Evolutionary conservation across 129 eudicot species (phyloP).

Genomic region (Solidago caesia): DNA sequence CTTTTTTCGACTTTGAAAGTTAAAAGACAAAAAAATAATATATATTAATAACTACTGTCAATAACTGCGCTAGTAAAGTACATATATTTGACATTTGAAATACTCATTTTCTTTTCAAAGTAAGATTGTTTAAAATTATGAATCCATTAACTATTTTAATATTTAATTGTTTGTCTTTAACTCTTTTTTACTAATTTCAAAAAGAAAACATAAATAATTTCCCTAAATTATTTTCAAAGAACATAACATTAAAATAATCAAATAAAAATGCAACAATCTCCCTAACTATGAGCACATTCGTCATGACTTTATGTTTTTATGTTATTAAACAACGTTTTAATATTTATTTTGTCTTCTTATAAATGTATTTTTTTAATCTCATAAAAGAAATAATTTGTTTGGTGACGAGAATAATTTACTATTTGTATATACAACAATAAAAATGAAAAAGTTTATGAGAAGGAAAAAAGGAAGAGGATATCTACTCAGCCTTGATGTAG

Average conservation of each 20-base stretch:
- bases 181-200: no score
- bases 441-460: background rate
- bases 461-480: slow-evolving; percentile 25
- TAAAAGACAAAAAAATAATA: background rate
- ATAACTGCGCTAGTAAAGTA: background rate
- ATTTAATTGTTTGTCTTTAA: no score
- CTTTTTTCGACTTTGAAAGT: background rate
- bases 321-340: background rate
- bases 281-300: background rate
- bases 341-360: slow-evolving; percentile 8
- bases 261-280: background rate
- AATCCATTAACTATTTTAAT: no score
- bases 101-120: background rate
- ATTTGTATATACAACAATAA: background rate
- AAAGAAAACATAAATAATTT: no score
- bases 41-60: background rate
- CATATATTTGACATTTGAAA: background rate
- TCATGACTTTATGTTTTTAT: background rate
- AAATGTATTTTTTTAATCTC: background rate
- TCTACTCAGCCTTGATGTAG: slow-evolving; percentile 43
- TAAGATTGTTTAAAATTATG: no score
- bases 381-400: background rate
- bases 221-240: background rate
- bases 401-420: background rate
- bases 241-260: background rate